Conservation (phyloP, 1,139 yeast genomes). For the Candida sanyaensis region DNA sequence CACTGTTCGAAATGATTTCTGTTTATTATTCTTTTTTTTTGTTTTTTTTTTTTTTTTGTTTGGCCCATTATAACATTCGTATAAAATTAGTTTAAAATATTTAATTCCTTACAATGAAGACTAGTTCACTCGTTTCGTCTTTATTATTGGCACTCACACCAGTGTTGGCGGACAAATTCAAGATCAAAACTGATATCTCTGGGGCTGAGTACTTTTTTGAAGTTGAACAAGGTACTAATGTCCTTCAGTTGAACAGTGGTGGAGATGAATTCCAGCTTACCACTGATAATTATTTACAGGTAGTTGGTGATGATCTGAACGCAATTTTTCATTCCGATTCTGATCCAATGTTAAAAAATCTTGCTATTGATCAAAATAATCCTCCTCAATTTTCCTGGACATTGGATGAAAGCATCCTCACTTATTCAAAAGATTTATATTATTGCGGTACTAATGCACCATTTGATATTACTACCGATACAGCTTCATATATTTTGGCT, state of each 20-base stretch:
- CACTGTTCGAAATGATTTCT: background rate
- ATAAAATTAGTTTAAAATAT: background rate
- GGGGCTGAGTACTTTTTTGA: background rate
- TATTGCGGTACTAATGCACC: background rate
- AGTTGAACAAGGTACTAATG: background rate
- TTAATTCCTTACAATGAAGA: background rate
- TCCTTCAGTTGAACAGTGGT: background rate
- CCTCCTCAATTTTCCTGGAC: background rate
- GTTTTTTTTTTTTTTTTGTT: background rate
- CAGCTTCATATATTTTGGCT: too few species aligned
- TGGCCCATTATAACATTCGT: background rate
- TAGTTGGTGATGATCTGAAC: background rate
- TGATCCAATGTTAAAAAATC: background rate
- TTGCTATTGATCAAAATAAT: background rate
- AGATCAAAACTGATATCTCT: background rate
- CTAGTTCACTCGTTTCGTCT: conserved; percentile 2
- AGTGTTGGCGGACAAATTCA: background rate
- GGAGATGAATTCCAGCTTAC: background rate
- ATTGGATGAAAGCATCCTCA: too few species aligned
- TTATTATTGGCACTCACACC: background rate
- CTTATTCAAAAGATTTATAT: background rate
- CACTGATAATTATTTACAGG: background rate
- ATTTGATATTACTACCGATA: background rate
- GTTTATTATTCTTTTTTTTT: background rate
- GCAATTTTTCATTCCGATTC: background rate